phyloP scores from a whole-genome alignment of 495 filamentous ascomycete genomes.

The Annulohypoxylon maeteangense region DNA sequence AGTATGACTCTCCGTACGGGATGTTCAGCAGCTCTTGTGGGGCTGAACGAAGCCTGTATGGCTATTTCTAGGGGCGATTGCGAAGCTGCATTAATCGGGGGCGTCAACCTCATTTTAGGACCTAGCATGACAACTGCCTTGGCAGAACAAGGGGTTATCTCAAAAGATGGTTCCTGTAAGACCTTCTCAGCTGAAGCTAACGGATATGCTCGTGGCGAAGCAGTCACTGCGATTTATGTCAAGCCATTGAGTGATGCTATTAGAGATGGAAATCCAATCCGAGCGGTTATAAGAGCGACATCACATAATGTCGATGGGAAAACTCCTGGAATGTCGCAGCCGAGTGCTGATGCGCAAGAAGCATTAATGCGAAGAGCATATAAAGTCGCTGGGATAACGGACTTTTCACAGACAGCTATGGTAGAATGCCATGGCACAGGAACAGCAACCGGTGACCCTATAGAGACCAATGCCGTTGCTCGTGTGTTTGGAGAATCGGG shows the following conservation, averaged over 20 bases:
- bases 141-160: constrained; percentile 48
- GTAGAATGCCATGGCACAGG: constrained; percentile 52
- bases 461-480: constrained; percentile 50
- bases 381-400: constrained; percentile 51
- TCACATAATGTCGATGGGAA: constrained; percentile 58
- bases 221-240: constrained; percentile 51
- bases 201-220: constrained; percentile 54
- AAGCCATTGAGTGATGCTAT: constrained; percentile 63
- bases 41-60: constrained; percentile 62
- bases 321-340: constrained; percentile 55
- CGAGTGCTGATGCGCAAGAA: constrained; percentile 59
- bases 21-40: constrained; percentile 63
- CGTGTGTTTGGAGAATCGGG: constrained; percentile 46
- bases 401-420: constrained; percentile 53
- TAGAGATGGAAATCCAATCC: constrained; percentile 60
- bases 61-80: constrained; percentile 54
- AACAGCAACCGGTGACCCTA: constrained; percentile 52
- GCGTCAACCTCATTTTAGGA: constrained; percentile 55
- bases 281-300: constrained; percentile 62
- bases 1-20: constrained; percentile 59
- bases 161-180: constrained; percentile 48
- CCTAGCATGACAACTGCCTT: constrained; percentile 48
- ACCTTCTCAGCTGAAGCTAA: constrained; percentile 55
- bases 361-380: constrained; percentile 58
- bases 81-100: constrained; percentile 54